phyloP scores from a whole-genome alignment of 2,329 filamentous ascomycete genomes.

The Scolecobasidium constrictum region DNA sequence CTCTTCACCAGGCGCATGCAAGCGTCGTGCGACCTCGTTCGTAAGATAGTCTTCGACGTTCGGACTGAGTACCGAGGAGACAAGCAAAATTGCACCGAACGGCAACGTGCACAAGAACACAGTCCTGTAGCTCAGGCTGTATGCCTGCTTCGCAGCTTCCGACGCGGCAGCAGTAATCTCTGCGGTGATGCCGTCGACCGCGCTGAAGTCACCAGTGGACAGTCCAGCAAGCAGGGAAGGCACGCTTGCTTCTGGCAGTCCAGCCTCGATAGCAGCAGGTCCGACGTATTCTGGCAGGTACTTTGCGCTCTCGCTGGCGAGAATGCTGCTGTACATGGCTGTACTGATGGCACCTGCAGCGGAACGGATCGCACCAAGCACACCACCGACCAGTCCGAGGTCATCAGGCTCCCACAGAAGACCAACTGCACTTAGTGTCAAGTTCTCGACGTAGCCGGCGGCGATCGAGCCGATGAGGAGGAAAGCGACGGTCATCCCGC shows the following conservation, averaged over 20 bases:
- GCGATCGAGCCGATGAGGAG: constrained; percentile 19
- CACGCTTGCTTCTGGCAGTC: constrained; percentile 22
- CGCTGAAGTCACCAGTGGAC: constrained; percentile 15
- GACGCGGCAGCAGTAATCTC: constrained; percentile 22
- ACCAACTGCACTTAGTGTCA: constrained; percentile 23
- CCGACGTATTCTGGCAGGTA: constrained; percentile 18
- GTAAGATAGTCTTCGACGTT: constrained; percentile 8
- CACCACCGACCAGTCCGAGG: constrained; percentile 23
- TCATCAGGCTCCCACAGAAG: constrained; percentile 23
- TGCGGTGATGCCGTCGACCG: constrained; percentile 19
- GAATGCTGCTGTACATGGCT: constrained; percentile 27
- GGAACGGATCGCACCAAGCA: constrained; percentile 25
- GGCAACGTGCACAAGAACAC: constrained; percentile 30
- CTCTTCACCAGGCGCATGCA: neutral
- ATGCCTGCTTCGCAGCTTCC: constrained; percentile 24
- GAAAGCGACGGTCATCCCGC: constrained; percentile 22
- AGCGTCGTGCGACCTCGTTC: neutral
- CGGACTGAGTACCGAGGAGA: constrained; percentile 12
- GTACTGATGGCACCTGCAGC: constrained; percentile 27
- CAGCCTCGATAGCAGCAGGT: constrained; percentile 25
- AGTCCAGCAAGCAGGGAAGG: constrained; percentile 24
- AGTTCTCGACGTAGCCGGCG: constrained; percentile 16
- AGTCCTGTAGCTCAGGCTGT: constrained; percentile 29
- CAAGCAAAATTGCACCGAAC: constrained; percentile 27
- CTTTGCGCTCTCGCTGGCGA: neutral